These are phyloP conservation scores for Globisporangium polare DNA, from an alignment of 352 stramenopile species.

Conservation along the genomic window DNA sequence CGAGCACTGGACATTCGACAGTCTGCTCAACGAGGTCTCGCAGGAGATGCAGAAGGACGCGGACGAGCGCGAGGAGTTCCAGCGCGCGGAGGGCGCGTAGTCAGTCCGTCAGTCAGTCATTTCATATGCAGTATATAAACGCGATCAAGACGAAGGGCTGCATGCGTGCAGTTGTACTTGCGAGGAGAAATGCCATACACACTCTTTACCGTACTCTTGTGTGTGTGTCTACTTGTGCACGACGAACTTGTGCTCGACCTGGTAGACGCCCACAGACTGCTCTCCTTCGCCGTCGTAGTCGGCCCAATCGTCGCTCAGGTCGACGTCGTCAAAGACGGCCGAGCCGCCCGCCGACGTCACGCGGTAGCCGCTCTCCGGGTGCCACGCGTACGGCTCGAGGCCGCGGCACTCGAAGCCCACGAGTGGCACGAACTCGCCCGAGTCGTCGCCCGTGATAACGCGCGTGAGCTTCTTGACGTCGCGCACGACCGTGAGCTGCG, in stretches of 20 bases:
- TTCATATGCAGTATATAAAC: neutral
- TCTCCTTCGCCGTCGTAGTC: conserved; percentile 83
- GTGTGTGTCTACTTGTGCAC: conserved; percentile 63
- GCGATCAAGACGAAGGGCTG: neutral
- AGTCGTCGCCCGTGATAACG: conserved; percentile 49
- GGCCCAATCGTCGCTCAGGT: conserved; percentile 80
- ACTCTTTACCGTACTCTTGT: neutral
- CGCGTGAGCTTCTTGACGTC: conserved; percentile 87
- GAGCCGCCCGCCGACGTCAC: conserved; percentile 55
- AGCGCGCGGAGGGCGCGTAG: conserved; percentile 31
- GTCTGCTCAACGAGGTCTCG: conserved; percentile 71
- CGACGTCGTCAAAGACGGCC: conserved; percentile 74
- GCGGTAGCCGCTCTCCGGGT: conserved; percentile 74
- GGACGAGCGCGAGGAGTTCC: conserved; percentile 72
- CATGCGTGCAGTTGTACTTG: neutral
- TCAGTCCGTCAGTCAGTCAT: neutral
- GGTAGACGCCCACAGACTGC: conserved; percentile 76
- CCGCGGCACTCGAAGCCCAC: conserved; percentile 86
- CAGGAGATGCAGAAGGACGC: conserved; percentile 77
- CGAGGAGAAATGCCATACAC: neutral
- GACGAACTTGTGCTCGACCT: conserved; percentile 78
- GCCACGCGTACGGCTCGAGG: conserved; percentile 77
- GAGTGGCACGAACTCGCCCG: conserved; percentile 72
- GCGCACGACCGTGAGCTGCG: conserved; percentile 77
- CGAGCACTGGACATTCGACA: conserved; percentile 74